These are phyloP conservation scores for Paxillus ammoniavirescens DNA, from an alignment of 768 basidiomycete genomes.

Conservation along the genomic window DNA sequence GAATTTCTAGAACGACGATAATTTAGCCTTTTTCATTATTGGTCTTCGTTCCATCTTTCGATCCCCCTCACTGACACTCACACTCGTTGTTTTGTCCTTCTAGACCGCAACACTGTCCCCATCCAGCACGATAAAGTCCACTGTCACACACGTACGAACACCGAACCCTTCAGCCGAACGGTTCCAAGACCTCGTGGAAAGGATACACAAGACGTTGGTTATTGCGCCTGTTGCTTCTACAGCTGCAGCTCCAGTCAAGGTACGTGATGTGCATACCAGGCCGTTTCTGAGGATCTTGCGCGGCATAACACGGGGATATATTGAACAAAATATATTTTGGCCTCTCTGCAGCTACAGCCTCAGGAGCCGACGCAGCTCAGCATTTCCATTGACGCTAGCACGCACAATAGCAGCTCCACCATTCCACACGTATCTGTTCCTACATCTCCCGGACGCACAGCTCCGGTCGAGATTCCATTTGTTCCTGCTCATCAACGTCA, in stretches of 20 bases:
- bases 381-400: background rate
- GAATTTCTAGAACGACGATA: background rate
- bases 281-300: background rate
- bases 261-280: constrained; percentile 10
- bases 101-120: constrained; percentile 5
- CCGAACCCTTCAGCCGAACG: constrained; percentile 19
- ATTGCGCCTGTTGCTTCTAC: constrained; percentile 55
- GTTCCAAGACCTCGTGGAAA: constrained; percentile 57
- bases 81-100: constrained; percentile 1
- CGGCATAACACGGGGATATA: background rate
- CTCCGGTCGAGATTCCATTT: constrained; percentile 73
- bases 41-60: constrained; percentile 4
- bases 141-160: constrained; percentile 2
- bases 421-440: constrained; percentile 6
- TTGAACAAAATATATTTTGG: constrained; percentile 3
- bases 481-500: constrained; percentile 65
- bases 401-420: background rate
- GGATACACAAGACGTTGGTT: constrained; percentile 64
- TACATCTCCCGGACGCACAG: constrained; percentile 32
- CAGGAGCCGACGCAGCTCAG: background rate
- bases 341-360: constrained; percentile 8
- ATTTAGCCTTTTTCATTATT: constrained; percentile 11
- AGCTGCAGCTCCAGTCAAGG: constrained; percentile 11
- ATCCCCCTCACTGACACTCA: background rate
- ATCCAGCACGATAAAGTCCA: constrained; percentile 8